These are phyloP conservation scores for Bryum argenteum DNA, from an alignment of 225 moss, liverwort and hornwort species.

Conservation along the genomic window DNA sequence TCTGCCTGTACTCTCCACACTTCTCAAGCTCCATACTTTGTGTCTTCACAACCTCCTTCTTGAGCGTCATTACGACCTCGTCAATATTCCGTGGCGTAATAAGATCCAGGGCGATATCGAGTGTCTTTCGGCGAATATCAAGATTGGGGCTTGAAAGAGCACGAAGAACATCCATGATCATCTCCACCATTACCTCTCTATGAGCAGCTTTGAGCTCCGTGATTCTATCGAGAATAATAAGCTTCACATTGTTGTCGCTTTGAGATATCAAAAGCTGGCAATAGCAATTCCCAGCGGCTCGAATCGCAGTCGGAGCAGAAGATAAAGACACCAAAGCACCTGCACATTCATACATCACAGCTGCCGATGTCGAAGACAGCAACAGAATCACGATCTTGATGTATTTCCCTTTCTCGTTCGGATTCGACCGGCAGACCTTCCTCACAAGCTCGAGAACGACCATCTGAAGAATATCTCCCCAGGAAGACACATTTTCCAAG, in stretches of 20 bases:
- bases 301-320: constrained; percentile 86
- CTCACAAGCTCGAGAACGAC: constrained; percentile 83
- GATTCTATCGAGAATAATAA: constrained; percentile 89
- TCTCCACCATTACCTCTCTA: constrained; percentile 88
- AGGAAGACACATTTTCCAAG: constrained; percentile 79
- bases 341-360: constrained; percentile 90
- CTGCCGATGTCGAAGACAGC: constrained; percentile 80
- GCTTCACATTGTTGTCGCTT: constrained; percentile 96
- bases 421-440: constrained; percentile 88
- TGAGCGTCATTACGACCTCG: constrained; percentile 72
- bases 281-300: constrained; percentile 87
- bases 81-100: constrained; percentile 92
- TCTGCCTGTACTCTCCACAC: constrained; percentile 62
- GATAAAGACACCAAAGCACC: constrained; percentile 87
- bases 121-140: constrained; percentile 86
- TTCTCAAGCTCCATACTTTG: constrained; percentile 79
- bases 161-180: constrained; percentile 96
- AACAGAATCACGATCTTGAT: constrained; percentile 93
- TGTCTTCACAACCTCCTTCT: constrained; percentile 85
- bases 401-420: constrained; percentile 85
- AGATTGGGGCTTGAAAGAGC: constrained; percentile 93
- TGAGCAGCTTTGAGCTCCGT: constrained; percentile 81
- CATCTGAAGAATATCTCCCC: constrained; percentile 96
- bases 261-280: constrained; percentile 90
- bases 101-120: constrained; percentile 92